phyloP scores from a whole-genome alignment of 2,329 filamentous ascomycete genomes.

The Cladophialophora chaetospira region DNA sequence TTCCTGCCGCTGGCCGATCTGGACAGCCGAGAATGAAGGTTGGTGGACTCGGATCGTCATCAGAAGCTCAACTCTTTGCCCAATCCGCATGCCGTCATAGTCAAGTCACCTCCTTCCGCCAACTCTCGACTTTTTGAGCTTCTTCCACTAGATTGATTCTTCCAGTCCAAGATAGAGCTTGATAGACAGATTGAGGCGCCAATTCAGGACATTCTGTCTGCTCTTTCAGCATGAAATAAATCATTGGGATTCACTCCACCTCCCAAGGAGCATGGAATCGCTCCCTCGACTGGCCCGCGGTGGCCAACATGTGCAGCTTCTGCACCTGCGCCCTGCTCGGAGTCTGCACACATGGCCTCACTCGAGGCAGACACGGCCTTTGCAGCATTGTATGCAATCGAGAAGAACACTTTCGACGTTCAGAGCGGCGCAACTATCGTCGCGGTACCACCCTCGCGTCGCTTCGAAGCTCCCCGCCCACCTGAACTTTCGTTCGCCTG shows the following conservation, averaged over 20 bases:
- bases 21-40: neutral
- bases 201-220: neutral
- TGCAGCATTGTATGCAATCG: conserved; percentile 4
- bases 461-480: conserved; percentile 7
- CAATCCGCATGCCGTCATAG: conserved; percentile 1
- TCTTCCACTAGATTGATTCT: no score
- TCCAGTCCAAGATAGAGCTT: neutral
- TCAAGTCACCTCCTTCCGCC: conserved; percentile 1
- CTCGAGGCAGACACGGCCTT: neutral
- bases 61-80: neutral
- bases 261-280: conserved; percentile 23
- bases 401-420: conserved; percentile 11
- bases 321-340: conserved; percentile 9
- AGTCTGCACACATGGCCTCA: conserved; percentile 10
- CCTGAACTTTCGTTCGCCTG: conserved; percentile 5
- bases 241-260: neutral
- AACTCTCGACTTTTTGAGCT: neutral
- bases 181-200: neutral
- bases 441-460: neutral
- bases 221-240: conserved; percentile 24
- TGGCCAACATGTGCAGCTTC: conserved; percentile 13
- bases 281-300: conserved; percentile 23
- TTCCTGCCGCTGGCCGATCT: neutral
- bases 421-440: neutral
- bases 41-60: neutral